phyloP scores from a whole-genome alignment of 2,329 filamentous ascomycete species.

The Fusarium caatingaense region DNA sequence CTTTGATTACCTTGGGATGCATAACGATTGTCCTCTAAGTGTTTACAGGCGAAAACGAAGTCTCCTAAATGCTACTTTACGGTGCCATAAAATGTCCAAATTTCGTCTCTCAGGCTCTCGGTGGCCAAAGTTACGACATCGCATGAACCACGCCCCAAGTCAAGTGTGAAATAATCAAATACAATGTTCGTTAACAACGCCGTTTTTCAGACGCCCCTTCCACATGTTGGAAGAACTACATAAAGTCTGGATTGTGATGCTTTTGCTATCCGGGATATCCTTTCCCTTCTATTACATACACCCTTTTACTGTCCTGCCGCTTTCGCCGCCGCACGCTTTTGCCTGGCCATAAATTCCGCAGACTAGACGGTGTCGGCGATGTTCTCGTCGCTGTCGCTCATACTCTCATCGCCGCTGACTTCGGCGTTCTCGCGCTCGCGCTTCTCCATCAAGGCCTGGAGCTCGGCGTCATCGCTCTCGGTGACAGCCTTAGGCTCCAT shows the following conservation, averaged over 20 bases:
- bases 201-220: constrained; percentile 46
- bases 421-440: constrained; percentile 97
- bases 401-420: constrained; percentile 96
- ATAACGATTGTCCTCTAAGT: not conserved
- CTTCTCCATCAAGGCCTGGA: constrained; percentile 99
- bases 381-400: constrained; percentile 95
- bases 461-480: constrained; percentile 96
- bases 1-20: not conserved
- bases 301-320: constrained; percentile 41
- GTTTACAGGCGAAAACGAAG: not conserved
- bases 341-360: constrained; percentile 40
- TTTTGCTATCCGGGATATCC: constrained; percentile 39
- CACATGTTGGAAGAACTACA: constrained; percentile 46
- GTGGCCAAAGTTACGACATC: not conserved
- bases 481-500: constrained; percentile 99
- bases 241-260: constrained; percentile 46
- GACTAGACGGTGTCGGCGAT: constrained; percentile 56
- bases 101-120: not conserved
- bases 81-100: not conserved
- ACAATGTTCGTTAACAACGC: constrained; percentile 45
- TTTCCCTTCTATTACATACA: constrained; percentile 47
- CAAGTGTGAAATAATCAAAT: constrained; percentile 26
- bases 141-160: not conserved
- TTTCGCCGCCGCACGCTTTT: constrained; percentile 29
- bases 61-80: not conserved